Base-by-base conservation (phyloP, 805 yeast genomes). In the Clavispora carvajalis region DNA sequence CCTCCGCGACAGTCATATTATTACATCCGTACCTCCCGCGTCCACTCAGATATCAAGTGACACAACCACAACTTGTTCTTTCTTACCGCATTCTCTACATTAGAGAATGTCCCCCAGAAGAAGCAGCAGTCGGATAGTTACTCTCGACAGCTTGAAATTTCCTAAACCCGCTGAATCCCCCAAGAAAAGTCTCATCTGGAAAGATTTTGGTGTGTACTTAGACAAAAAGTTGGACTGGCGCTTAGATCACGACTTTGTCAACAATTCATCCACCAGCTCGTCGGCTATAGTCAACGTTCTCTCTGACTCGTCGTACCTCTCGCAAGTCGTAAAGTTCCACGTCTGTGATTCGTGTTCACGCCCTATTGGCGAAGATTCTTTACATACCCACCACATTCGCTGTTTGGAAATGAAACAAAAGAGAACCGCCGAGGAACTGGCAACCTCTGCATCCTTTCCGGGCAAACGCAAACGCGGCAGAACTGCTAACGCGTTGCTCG, bases 141-240 rank as follows among this genome's bases (percentile, higher is more conserved):
- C 52, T 34, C 51, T 49, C 22, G 49, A 49, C 23, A 43, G 44
- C 41, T 47, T 44, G 16, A 45, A 49, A 28, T 36, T 38, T n/a
- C 48, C 48, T 30, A 52, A 41, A 15, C 7, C 40, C n/a, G 28
- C 21, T 22, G 28, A 37, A 3, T 12, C 31, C 3, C n/a, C 23
- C 30, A 48, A 43, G 26, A 47, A 43, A 38, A 36, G 21, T 8
- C 59, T 64, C 22, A 58, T 64, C 43, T 69, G 74, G 74, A 69
- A 68, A 50, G 74, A 69, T 33, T 61, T 69, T 40, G 74, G 74
- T 9, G 64, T 58, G 9, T 69, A 63, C 43, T 53, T 69, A 37
- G 74, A 68, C 45, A 66, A 63, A 45, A 65, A 65, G 38, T 46
- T 68, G 34, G 59, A 59, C 30, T 47, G 57, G 42, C 54, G 46